phyloP scores from a whole-genome alignment of 1,139 yeast species.

The Saccharomycopsis hybrid region DNA sequence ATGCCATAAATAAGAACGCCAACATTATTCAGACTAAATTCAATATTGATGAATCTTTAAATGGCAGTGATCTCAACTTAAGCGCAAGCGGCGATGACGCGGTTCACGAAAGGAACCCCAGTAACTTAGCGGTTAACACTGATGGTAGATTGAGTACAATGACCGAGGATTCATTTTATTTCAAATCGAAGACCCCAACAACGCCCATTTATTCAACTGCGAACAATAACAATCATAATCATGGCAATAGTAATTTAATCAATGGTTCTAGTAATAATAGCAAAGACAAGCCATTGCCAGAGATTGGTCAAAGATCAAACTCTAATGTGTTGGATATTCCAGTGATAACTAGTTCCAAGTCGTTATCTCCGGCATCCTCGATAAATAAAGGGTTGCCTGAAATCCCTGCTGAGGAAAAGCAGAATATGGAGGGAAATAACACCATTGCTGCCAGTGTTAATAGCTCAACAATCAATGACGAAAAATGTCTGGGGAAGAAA shows the following conservation, averaged over 20 bases:
- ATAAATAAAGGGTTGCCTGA: conserved; percentile 6
- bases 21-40: conserved; percentile 13
- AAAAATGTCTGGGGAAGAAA: too few species aligned
- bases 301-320: neutral
- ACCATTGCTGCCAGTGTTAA: neutral
- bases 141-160: conserved; percentile 12
- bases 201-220: conserved; percentile 13
- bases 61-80: neutral
- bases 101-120: neutral
- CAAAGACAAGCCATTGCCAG: neutral
- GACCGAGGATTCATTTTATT: conserved; percentile 17
- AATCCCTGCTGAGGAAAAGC: neutral
- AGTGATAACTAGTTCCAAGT: neutral
- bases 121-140: neutral
- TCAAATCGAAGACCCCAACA: conserved; percentile 11
- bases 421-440: too few species aligned
- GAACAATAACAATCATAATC: neutral
- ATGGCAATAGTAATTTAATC: conserved; percentile 1
- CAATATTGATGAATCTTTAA: neutral
- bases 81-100: neutral
- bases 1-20: conserved; percentile 4
- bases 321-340: neutral
- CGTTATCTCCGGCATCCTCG: neutral
- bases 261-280: neutral
- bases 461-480: neutral